Evolutionary conservation across 164 flowering plant species (phyloP).

Genomic region (Kalanchoe fedtschenkoi): DNA sequence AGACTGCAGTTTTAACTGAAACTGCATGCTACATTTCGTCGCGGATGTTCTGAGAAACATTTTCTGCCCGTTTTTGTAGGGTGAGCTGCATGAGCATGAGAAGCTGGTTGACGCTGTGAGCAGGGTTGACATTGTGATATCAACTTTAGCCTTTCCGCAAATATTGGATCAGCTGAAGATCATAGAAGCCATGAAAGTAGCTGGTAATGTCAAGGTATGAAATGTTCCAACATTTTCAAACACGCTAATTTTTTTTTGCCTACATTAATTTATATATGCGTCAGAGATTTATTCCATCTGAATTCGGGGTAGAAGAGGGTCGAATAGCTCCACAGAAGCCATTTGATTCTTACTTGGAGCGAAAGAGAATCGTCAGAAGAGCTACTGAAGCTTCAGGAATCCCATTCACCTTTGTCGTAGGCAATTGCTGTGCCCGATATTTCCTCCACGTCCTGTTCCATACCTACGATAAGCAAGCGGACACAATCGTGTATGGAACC

Average conservation of each 20-base stretch:
- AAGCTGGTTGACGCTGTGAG: conserved; percentile 17
- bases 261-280: too few relatives aligned
- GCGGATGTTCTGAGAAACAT: too few relatives aligned
- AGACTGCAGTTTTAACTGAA: too few relatives aligned
- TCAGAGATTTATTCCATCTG: conserved; percentile 33
- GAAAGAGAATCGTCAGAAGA: conserved; percentile 22
- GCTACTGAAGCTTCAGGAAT: conserved; percentile 23
- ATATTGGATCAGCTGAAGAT: conserved; percentile 28
- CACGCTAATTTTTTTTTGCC: too few relatives aligned
- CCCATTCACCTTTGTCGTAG: conserved; percentile 26
- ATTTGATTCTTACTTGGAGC: conserved; percentile 17
- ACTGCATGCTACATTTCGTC: too few relatives aligned
- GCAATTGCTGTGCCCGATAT: conserved; percentile 18
- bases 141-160: conserved; percentile 20
- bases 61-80: conserved; percentile 11
- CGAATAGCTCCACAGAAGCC: conserved; percentile 20
- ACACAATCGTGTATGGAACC: conserved; percentile 12
- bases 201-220: conserved; percentile 31
- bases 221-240: too few relatives aligned
- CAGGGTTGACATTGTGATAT: conserved; percentile 31
- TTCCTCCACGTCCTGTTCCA: too few relatives aligned
- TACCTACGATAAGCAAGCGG: too few relatives aligned
- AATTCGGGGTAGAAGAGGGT: conserved; percentile 28
- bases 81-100: conserved; percentile 25
- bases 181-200: conserved; percentile 28